Conservation (phyloP, 2,329 filamentous ascomycete genomes). For the Rhinocladiella similis region DNA sequence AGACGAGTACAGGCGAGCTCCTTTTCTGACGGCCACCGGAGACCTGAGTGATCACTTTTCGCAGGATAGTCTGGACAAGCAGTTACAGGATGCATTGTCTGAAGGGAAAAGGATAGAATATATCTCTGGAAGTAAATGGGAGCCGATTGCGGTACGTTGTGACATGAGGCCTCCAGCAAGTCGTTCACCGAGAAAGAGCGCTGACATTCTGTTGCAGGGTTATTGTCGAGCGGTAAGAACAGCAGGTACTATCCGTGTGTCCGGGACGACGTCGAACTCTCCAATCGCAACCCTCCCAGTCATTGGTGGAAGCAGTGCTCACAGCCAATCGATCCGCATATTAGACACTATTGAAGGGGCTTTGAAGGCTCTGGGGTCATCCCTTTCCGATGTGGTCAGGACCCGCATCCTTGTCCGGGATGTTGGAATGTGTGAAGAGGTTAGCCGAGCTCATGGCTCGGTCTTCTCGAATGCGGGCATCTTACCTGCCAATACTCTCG, state of each 20-base stretch:
- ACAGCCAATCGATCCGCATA: neutral
- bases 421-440: neutral
- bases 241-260: neutral
- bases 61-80: neutral
- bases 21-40: neutral
- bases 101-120: neutral
- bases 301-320: neutral
- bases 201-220: neutral
- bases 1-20: neutral
- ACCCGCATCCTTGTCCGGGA: neutral
- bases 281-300: neutral
- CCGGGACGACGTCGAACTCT: neutral
- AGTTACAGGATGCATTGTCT: neutral
- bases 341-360: neutral
- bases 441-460: conserved; percentile 1
- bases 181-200: neutral
- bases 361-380: neutral
- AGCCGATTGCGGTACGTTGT: neutral
- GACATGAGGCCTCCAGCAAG: neutral
- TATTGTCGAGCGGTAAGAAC: neutral
- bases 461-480: neutral
- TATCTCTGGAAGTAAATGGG: neutral
- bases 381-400: neutral
- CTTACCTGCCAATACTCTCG: neutral
- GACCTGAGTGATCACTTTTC: neutral